phyloP scores from a whole-genome alignment of 23 red algal genomes.

The Cyanidiococcus yangmingshanensis region DNA sequence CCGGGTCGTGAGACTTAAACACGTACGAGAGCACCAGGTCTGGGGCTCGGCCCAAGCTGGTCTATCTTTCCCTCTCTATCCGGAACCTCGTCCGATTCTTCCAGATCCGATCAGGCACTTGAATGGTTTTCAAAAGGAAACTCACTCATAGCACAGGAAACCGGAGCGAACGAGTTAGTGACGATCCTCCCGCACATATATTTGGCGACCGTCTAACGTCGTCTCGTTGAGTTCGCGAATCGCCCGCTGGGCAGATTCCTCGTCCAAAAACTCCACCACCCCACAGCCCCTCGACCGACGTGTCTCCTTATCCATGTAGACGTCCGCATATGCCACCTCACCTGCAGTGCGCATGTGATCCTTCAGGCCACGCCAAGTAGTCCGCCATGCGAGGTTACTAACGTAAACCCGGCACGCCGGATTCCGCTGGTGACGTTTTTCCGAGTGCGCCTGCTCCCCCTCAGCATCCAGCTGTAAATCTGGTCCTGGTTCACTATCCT shows the following conservation, averaged over 20 bases:
- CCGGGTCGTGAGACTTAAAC: too few relatives aligned
- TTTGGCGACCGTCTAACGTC: conserved; percentile 69
- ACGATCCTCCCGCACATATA: conserved; percentile 95
- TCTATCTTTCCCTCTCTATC: too few relatives aligned
- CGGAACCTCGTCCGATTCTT: too few relatives aligned
- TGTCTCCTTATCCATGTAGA: conserved; percentile 67
- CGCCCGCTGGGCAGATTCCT: conserved; percentile 55
- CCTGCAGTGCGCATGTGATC: conserved; percentile 94
- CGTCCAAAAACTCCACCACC: conserved; percentile 80
- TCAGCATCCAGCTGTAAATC: not conserved
- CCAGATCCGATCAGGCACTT: too few relatives aligned
- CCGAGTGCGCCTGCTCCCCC: not conserved
- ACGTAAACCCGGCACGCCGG: conserved; percentile 70
- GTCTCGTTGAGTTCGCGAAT: conserved; percentile 74
- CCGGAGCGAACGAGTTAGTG: conserved; percentile 20
- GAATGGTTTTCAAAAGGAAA: too few relatives aligned
- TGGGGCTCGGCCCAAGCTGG: too few relatives aligned
- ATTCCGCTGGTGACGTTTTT: not conserved
- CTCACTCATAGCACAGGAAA: too few relatives aligned
- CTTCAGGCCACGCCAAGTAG: conserved; percentile 85
- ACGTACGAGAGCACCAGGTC: too few relatives aligned
- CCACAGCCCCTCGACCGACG: conserved; percentile 92
- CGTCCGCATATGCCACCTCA: conserved; percentile 76
- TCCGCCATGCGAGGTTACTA: conserved; percentile 86
- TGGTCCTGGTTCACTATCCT: not conserved